phyloP scores from a whole-genome alignment of 1,284 basidiomycete genomes.

The Wallemia mellicola region DNA sequence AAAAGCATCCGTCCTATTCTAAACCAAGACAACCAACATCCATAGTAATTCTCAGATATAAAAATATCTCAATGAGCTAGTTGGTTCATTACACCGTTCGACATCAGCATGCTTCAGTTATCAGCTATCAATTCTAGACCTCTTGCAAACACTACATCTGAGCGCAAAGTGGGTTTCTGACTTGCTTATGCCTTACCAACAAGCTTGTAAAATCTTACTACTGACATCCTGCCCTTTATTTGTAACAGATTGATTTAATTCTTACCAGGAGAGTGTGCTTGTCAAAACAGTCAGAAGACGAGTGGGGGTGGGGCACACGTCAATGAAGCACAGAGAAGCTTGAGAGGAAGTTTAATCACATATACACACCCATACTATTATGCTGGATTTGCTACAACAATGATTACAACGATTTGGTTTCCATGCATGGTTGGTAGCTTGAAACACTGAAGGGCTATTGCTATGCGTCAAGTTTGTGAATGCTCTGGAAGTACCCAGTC shows the following conservation, averaged over 20 bases:
- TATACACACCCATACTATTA: slow-evolving; percentile 40
- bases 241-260: neutral
- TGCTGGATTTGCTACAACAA: slow-evolving; percentile 44
- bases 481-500: no score
- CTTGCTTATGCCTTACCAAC: slow-evolving; percentile 5
- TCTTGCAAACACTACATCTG: slow-evolving; percentile 8
- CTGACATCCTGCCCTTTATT: slow-evolving; percentile 11
- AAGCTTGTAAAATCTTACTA: slow-evolving; percentile 9
- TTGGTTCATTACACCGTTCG: no score
- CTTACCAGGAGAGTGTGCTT: slow-evolving; percentile 20
- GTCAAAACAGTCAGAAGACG: slow-evolving; percentile 10
- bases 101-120: no score
- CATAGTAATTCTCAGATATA: no score
- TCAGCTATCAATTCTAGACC: no score
- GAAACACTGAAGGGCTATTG: no score
- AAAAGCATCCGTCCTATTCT: no score
- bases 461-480: no score
- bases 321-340: slow-evolving; percentile 46
- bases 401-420: slow-evolving; percentile 42
- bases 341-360: slow-evolving; percentile 58
- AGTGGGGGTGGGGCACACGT: slow-evolving; percentile 40
- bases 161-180: slow-evolving; percentile 16
- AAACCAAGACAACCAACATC: no score
- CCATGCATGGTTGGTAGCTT: slow-evolving; percentile 17
- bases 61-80: no score